Percentiles rank a stretch among this genome's conserved stretches.
These are phyloP conservation scores for Hyparrhenia diplandra DNA, from an alignment of 176 grass and related monocot species.

Conservation along the genomic window DNA sequence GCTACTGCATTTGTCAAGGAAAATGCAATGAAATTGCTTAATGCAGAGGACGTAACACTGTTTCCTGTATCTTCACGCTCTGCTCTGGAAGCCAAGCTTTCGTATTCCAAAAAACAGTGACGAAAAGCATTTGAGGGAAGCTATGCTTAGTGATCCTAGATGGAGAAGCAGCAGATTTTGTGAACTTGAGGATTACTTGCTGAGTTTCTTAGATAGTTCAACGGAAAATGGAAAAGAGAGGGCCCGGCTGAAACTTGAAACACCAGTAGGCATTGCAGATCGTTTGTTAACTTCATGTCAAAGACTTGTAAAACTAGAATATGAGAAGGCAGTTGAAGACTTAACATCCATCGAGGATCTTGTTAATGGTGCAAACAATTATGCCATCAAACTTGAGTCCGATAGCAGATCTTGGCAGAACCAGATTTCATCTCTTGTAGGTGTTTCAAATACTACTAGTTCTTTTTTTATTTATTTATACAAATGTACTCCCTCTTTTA, in stretches of 20 bases:
- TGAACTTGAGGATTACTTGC: slow-evolving; percentile 77
- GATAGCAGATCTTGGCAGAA: slow-evolving; percentile 65
- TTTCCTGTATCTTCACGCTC: slow-evolving; percentile 91
- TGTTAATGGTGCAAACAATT: slow-evolving; percentile 55
- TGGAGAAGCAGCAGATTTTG: slow-evolving; percentile 82
- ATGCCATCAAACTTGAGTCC: slow-evolving; percentile 61
- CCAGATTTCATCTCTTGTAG: slow-evolving; percentile 74
- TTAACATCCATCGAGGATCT: slow-evolving; percentile 78
- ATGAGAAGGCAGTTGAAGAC: slow-evolving; percentile 72
- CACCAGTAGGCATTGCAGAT: slow-evolving; percentile 86
- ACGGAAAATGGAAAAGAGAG: slow-evolving; percentile 91
- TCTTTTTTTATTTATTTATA: slow-evolving; percentile 3
- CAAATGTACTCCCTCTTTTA: background rate
- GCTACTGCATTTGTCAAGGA: slow-evolving; percentile 84
- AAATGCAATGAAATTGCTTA: slow-evolving; percentile 71
- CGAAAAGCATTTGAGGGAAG: slow-evolving; percentile 33
- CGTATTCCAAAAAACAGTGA: slow-evolving; percentile 41
- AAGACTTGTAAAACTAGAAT: slow-evolving; percentile 66
- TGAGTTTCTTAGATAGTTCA: slow-evolving; percentile 93
- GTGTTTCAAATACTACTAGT: slow-evolving; percentile 26
- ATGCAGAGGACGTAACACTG: slow-evolving; percentile 63
- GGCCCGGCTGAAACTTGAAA: slow-evolving; percentile 83
- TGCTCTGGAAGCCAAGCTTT: slow-evolving; percentile 89
- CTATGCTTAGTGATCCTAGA: slow-evolving; percentile 59
- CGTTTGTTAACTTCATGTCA: slow-evolving; percentile 81